Evolutionary conservation across 1,139 yeast species (phyloP).

Genomic region (Yamadazyma friedrichii): DNA sequence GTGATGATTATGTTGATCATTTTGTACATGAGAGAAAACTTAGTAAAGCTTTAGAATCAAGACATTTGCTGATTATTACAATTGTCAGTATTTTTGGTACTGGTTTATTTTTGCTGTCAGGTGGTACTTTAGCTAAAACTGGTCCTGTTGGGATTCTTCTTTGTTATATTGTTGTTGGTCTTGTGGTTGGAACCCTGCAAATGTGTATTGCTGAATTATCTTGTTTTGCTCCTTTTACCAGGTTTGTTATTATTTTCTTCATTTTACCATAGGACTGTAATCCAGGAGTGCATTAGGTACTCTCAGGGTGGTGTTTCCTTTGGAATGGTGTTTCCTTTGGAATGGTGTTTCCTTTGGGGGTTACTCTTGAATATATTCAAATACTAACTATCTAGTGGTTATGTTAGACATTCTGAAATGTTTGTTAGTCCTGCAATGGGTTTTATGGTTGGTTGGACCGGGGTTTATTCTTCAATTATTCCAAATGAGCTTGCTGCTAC

Average conservation of each 20-base stretch:
- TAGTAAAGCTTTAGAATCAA: slow-evolving; percentile 32
- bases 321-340: too few relatives aligned
- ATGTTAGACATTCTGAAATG: slow-evolving; percentile 52
- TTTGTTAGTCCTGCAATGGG: slow-evolving; percentile 66
- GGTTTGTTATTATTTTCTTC: too few relatives aligned
- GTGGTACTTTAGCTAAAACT: slow-evolving; percentile 56
- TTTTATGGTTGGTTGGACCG: slow-evolving; percentile 61
- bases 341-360: too few relatives aligned
- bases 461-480: slow-evolving; percentile 39
- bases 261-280: too few relatives aligned
- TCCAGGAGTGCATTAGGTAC: too few relatives aligned
- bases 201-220: slow-evolving; percentile 61
- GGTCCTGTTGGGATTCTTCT: slow-evolving; percentile 69
- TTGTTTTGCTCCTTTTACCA: slow-evolving; percentile 58
- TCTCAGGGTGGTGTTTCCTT: too few relatives aligned
- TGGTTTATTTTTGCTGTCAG: slow-evolving; percentile 64
- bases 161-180: slow-evolving; percentile 43
- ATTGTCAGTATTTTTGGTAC: slow-evolving; percentile 45
- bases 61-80: slow-evolving; percentile 45
- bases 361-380: too few relatives aligned
- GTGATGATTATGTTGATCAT: slow-evolving; percentile 12
- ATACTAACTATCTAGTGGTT: slow-evolving; percentile 32
- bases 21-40: slow-evolving; percentile 19
- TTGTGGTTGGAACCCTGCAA: slow-evolving; percentile 50
- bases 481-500: slow-evolving; percentile 45